phyloP scores from a whole-genome alignment of 2,329 filamentous ascomycete genomes.

The Aspergillus brunneoviolaceus region DNA sequence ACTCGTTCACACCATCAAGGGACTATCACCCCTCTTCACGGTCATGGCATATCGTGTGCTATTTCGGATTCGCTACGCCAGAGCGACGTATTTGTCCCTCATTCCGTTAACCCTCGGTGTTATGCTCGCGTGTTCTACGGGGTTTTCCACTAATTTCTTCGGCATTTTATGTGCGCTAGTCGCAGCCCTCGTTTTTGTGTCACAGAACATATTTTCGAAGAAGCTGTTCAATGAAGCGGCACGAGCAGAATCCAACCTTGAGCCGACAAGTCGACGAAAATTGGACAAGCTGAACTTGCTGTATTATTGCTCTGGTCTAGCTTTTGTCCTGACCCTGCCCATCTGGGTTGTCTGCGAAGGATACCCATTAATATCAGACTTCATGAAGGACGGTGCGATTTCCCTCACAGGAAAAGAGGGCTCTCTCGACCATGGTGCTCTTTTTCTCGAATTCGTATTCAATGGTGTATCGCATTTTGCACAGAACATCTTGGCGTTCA shows the following conservation, averaged over 20 bases:
- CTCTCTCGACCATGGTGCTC: conserved; percentile 61
- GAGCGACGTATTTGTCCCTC: conserved; percentile 81
- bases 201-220: conserved; percentile 98
- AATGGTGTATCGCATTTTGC: conserved; percentile 96
- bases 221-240: conserved; percentile 94
- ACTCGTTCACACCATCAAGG: conserved; percentile 97
- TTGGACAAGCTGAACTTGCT: conserved; percentile 95
- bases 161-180: conserved; percentile 87
- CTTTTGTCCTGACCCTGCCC: conserved; percentile 81
- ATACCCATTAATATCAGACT: conserved; percentile 70
- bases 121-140: conserved; percentile 90
- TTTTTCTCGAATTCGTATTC: conserved; percentile 85
- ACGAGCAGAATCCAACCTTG: conserved; percentile 73
- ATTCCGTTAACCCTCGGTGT: conserved; percentile 93
- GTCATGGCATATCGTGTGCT: conserved; percentile 88
- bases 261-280: conserved; percentile 65
- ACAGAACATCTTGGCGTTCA: conserved; percentile 92
- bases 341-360: conserved; percentile 95
- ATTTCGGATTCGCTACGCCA: conserved; percentile 84
- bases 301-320: conserved; percentile 93
- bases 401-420: conserved; percentile 74
- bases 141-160: conserved; percentile 82
- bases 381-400: conserved; percentile 77
- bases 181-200: conserved; percentile 92
- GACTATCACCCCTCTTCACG: conserved; percentile 91